Percentiles rank a stretch among this genome's conserved stretches.
phyloP scores from a whole-genome alignment of 2,329 filamentous ascomycete species.

The Cladosporium halotolerans region DNA sequence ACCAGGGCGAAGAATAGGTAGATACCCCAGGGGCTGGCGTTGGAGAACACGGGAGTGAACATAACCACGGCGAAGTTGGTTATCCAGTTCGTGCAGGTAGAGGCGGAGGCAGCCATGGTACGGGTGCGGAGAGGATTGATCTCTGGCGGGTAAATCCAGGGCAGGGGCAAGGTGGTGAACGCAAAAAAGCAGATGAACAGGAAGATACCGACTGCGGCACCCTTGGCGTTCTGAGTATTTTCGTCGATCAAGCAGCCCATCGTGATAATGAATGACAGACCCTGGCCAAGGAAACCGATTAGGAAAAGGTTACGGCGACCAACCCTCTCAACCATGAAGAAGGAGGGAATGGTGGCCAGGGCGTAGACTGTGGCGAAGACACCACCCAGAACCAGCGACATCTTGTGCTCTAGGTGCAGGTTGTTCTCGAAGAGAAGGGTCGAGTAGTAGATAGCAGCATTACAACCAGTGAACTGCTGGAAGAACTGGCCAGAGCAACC shows the following conservation, averaged over 20 bases:
- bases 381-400: conserved; percentile 57
- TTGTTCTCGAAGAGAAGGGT: conserved; percentile 38
- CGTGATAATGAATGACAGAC: conserved; percentile 46
- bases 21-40: conserved; percentile 36
- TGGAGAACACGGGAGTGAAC: conserved; percentile 10
- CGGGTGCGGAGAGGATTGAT: conserved; percentile 31
- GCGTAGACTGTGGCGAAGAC: conserved; percentile 20
- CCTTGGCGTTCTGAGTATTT: conserved; percentile 6
- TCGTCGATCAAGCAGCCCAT: conserved; percentile 27
- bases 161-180: conserved; percentile 20
- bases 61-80: conserved; percentile 21
- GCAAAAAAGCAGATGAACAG: conserved; percentile 26
- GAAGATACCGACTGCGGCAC: conserved; percentile 24
- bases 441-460: conserved; percentile 24
- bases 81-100: conserved; percentile 6
- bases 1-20: conserved; percentile 43
- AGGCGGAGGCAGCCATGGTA: conserved; percentile 15
- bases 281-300: conserved; percentile 42
- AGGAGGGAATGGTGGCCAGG: conserved; percentile 45
- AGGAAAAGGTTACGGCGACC: conserved; percentile 41
- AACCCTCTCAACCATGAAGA: conserved; percentile 59
- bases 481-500: conserved; percentile 7
- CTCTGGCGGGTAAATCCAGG: conserved; percentile 23
- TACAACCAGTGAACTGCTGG: conserved; percentile 17
- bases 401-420: conserved; percentile 50